Evolutionary conservation across 202 grass and related monocot genomes (phyloP).

Genomic region (Brachypodium distachyon): DNA sequence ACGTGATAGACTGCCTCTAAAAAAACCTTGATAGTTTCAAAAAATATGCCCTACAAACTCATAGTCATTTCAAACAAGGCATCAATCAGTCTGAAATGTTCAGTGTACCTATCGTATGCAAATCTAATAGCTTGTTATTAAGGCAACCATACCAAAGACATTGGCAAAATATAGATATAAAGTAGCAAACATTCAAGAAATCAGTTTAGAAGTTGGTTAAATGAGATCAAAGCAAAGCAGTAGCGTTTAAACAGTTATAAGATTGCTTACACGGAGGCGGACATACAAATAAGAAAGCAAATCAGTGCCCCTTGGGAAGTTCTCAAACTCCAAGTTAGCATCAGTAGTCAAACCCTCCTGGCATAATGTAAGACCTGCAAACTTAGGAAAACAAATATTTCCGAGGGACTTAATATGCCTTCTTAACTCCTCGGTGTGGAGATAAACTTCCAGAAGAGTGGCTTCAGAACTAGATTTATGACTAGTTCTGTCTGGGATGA

Average conservation of each 20-base stretch:
- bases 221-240: background rate
- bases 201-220: conserved; percentile 6
- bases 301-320: conserved; percentile 78
- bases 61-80: background rate
- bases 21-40: background rate
- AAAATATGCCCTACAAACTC: background rate
- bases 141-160: background rate
- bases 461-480: conserved; percentile 45
- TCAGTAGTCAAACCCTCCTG: conserved; percentile 75
- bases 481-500: conserved; percentile 11
- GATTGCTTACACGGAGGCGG: conserved; percentile 82
- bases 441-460: conserved; percentile 83
- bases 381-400: conserved; percentile 92
- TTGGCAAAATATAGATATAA: conserved; percentile 15
- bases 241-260: conserved; percentile 22
- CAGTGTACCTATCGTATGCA: background rate
- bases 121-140: background rate
- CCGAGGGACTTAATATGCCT: conserved; percentile 73
- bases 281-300: conserved; percentile 97
- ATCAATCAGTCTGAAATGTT: background rate
- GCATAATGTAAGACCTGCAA: conserved; percentile 63
- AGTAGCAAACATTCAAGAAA: background rate
- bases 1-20: background rate
- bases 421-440: conserved; percentile 88
- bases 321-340: conserved; percentile 64